Base-by-base conservation (phyloP, 2,329 filamentous ascomycete species). In the Penicillium sp. region DNA sequence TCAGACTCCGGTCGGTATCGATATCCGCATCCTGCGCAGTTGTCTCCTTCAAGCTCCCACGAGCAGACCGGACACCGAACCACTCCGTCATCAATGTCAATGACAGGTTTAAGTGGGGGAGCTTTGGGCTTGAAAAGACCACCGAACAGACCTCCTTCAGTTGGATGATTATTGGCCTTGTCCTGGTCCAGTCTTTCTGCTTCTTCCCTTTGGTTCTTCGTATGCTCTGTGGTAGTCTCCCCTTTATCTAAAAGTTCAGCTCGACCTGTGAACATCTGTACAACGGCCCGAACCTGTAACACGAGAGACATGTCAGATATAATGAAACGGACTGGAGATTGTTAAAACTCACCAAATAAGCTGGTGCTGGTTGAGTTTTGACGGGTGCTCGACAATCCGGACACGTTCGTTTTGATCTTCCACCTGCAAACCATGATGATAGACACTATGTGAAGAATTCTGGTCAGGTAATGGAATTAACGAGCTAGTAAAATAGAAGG, bases 331-430 rank as follows among this genome's bases (percentile, higher is more conserved):
- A 37, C 29, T 35, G 29, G 13, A 53, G 22, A 38, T 56, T 46
- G 35, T 32, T 31, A 16, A 72, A 37, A 37, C 78, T 68, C 71
- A 85, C 83, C 40, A 88, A 70, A 67, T 86, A 89, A 39, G 86
- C 84, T 26, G 86, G 86, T 8, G 85, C 83, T 1, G 86, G 86
- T 61, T 82, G 75, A 29, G 81, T 74, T 60, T 77, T 81, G 55
- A 89, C 82, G 35, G 78, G 74, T 4, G 82, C 77, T 57, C 87
- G 81, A 68, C 87, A 89, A 69, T 89, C 85, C 16, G 87, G 87
- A 70, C 87, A 89, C 64, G 85, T 86, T 69, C 86, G 87, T 65
- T 82, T 85, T 42, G 74, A 74, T 67, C 75, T 81, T 63, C 82
- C 78, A 64, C 72, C 78, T 37, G 71, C 69, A 66, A 83, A 84